Evolutionary conservation across 768 basidiomycete genomes (phyloP).

Genomic region (Trametes cingulata): DNA sequence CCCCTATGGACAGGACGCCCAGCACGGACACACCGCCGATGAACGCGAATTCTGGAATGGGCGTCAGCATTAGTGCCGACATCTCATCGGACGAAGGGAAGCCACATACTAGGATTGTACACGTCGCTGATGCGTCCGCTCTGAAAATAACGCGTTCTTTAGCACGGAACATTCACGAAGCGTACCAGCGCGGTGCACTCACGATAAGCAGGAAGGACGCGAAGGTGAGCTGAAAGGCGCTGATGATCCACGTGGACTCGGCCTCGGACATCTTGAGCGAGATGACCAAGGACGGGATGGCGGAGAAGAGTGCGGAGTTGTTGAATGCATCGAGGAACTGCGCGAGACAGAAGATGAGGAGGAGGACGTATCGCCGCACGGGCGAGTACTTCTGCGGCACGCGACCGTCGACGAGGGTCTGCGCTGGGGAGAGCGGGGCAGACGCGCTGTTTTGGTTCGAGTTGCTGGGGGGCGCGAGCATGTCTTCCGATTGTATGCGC

Average conservation of each 20-base stretch:
- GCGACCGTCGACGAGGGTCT: constrained; percentile 33
- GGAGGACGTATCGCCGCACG: constrained; percentile 33
- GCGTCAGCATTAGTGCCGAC: background rate
- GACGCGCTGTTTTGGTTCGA: background rate
- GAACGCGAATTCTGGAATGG: constrained; percentile 30
- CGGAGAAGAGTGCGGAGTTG: constrained; percentile 37
- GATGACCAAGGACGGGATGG: constrained; percentile 32
- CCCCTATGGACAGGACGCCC: constrained; percentile 33
- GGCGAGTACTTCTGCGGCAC: constrained; percentile 29
- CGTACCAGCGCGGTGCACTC: constrained; percentile 16
- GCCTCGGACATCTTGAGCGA: constrained; percentile 28
- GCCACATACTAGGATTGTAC: constrained; percentile 34
- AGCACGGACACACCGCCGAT: constrained; percentile 30
- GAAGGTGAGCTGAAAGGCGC: constrained; percentile 39
- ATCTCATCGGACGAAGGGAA: background rate
- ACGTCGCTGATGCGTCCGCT: constrained; percentile 37
- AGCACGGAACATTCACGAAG: background rate
- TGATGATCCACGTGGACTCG: constrained; percentile 37
- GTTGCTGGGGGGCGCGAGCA: constrained; percentile 17
- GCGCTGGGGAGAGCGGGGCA: constrained; percentile 29
- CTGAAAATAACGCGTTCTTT: constrained; percentile 10
- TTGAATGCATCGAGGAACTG: constrained; percentile 42
- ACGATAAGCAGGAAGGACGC: constrained; percentile 38
- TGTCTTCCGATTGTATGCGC: background rate
- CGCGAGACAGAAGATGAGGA: constrained; percentile 37